These are phyloP conservation scores for Neoboletus brunneissimus DNA, from an alignment of 768 basidiomycete genomes.

Conservation along the genomic window DNA sequence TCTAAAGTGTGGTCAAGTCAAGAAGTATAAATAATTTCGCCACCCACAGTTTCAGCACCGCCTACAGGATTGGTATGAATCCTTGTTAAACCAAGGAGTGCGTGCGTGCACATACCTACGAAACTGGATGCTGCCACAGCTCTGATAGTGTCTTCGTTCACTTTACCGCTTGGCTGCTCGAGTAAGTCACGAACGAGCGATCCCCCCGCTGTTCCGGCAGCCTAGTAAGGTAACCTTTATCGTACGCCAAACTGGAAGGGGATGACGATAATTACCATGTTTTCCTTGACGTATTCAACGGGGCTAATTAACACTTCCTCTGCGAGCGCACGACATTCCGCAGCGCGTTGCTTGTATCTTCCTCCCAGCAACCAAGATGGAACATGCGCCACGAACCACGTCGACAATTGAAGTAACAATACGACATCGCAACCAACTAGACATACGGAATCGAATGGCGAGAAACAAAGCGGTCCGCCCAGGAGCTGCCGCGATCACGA, in stretches of 20 bases:
- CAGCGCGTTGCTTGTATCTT: slow-evolving; percentile 18
- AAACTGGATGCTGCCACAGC: slow-evolving; percentile 23
- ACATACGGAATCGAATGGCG: slow-evolving; percentile 29
- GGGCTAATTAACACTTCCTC: slow-evolving; percentile 22
- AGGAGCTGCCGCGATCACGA: neutral
- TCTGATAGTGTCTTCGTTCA: slow-evolving; percentile 16
- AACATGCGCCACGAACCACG: slow-evolving; percentile 21
- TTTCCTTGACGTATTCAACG: slow-evolving; percentile 19
- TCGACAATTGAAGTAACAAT: neutral
- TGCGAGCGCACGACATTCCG: slow-evolving; percentile 19
- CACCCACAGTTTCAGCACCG: slow-evolving; percentile 28
- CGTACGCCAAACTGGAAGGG: neutral
- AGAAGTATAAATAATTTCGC: neutral
- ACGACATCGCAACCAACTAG: neutral
- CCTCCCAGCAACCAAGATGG: slow-evolving; percentile 36
- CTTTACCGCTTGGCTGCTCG: neutral
- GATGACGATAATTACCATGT: slow-evolving; percentile 17
- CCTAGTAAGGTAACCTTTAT: slow-evolving; percentile 5
- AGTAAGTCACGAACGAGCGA: slow-evolving; percentile 23
- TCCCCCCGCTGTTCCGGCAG: slow-evolving; percentile 15
- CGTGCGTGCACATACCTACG: slow-evolving; percentile 14
- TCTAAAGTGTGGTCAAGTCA: slow-evolving; percentile 10
- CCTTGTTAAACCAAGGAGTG: neutral
- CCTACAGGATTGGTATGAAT: slow-evolving; percentile 11
- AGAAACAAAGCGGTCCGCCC: slow-evolving; percentile 16